Conservation (phyloP, 495 filamentous ascomycete genomes). For the Trichocladium antarcticum region DNA sequence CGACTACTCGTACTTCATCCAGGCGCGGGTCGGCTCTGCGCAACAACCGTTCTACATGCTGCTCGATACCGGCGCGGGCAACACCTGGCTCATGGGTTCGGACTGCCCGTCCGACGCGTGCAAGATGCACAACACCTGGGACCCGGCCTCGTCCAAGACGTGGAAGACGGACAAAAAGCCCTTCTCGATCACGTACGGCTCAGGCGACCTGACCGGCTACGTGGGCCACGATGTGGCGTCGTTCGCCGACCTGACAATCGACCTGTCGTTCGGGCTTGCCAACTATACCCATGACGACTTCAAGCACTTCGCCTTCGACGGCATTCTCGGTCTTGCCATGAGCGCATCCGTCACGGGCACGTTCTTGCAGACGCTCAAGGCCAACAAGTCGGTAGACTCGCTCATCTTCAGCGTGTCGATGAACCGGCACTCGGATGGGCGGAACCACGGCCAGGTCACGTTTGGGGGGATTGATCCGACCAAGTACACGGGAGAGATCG, state of each 20-base stretch:
- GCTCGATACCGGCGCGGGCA: conserved; percentile 66
- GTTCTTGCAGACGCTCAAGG: conserved; percentile 51
- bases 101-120: conserved; percentile 54
- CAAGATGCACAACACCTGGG: conserved; percentile 54
- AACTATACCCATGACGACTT: conserved; percentile 58
- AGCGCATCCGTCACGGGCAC: conserved; percentile 40
- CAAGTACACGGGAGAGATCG: conserved; percentile 54
- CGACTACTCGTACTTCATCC: conserved; percentile 67
- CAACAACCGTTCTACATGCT: conserved; percentile 58
- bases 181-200: conserved; percentile 60
- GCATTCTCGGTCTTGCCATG: conserved; percentile 71
- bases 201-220: conserved; percentile 53
- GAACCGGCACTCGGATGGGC: conserved; percentile 48
- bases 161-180: conserved; percentile 36
- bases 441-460: conserved; percentile 62
- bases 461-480: conserved; percentile 59
- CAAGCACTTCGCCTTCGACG: conserved; percentile 65
- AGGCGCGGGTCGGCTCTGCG: conserved; percentile 54
- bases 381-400: conserved; percentile 44
- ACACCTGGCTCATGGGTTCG: conserved; percentile 66
- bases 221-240: conserved; percentile 52
- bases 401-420: conserved; percentile 62
- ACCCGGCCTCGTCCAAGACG: conserved; percentile 46
- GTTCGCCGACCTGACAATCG: conserved; percentile 51
- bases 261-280: conserved; percentile 58